Evolutionary conservation across 2,329 filamentous ascomycete genomes (phyloP).

Genomic region (Penicillium sp.): DNA sequence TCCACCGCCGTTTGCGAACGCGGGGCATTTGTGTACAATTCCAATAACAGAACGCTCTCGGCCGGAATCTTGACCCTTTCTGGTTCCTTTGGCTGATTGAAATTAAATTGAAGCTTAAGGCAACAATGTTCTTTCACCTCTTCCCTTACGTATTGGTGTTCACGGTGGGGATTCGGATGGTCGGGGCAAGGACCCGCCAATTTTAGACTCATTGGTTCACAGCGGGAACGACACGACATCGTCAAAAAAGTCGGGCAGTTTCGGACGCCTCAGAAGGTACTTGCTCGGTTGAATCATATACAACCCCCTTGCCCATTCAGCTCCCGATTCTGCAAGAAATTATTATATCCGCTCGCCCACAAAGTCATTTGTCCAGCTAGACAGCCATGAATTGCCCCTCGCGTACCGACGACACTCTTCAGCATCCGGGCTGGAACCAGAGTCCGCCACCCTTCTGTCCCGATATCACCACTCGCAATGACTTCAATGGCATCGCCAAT

Average conservation of each 20-base stretch:
- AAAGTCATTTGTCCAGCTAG: background rate
- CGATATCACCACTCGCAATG: slow-evolving; percentile 62
- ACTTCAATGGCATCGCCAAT: slow-evolving; percentile 62
- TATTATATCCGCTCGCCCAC: background rate
- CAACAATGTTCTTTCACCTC: background rate
- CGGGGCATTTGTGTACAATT: background rate
- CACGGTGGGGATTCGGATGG: background rate
- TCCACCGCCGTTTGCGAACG: slow-evolving; percentile 3
- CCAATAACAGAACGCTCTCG: background rate
- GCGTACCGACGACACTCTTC: slow-evolving; percentile 56
- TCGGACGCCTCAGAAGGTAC: slow-evolving; percentile 22
- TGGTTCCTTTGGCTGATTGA: background rate
- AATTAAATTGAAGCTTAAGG: background rate
- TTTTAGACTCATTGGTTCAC: background rate
- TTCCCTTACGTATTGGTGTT: background rate
- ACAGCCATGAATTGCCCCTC: slow-evolving; percentile 64
- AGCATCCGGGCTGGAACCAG: slow-evolving; percentile 60
- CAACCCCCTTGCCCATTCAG: background rate
- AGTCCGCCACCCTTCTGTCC: slow-evolving; percentile 57
- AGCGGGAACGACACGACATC: background rate
- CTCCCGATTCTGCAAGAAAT: slow-evolving; percentile 8
- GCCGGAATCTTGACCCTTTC: background rate
- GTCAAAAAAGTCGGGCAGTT: slow-evolving; percentile 23
- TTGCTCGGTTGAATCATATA: background rate
- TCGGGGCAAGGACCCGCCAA: background rate